phyloP scores from a whole-genome alignment of 805 yeast genomes.

The Yamadazyma endophytica region DNA sequence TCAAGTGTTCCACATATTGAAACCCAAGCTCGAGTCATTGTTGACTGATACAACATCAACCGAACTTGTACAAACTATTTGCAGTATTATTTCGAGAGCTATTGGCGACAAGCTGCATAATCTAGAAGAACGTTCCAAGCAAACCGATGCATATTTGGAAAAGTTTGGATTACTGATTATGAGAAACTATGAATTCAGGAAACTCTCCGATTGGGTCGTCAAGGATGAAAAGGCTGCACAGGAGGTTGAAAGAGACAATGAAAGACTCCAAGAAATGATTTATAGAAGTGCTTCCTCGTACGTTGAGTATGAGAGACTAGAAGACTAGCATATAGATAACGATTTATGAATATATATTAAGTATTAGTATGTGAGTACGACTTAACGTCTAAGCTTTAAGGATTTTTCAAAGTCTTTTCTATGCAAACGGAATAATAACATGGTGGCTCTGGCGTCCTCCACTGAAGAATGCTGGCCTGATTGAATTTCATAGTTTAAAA shows the following conservation, averaged over 20 bases:
- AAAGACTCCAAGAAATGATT: slow-evolving; percentile 26
- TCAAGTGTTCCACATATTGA: slow-evolving; percentile 28
- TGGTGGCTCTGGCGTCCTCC: slow-evolving; percentile 86
- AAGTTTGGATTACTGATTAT: slow-evolving; percentile 8
- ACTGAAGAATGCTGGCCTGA: slow-evolving; percentile 77
- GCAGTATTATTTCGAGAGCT: slow-evolving; percentile 21
- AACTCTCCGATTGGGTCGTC: slow-evolving; percentile 7
- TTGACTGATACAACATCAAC: slow-evolving; percentile 24
- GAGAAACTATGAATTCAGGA: slow-evolving; percentile 9
- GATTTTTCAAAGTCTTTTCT: slow-evolving; percentile 57
- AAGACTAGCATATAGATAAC: slow-evolving; percentile 17
- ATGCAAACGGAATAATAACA: slow-evolving; percentile 67
- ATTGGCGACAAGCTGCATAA: slow-evolving; percentile 15
- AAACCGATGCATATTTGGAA: slow-evolving; percentile 16
- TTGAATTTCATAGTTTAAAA: slow-evolving; percentile 63
- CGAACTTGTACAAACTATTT: slow-evolving; percentile 22
- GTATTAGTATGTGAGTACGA: neutral
- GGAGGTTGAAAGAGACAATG: slow-evolving; percentile 14
- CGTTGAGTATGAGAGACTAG: slow-evolving; percentile 32
- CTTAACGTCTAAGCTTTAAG: neutral
- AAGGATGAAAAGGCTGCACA: slow-evolving; percentile 11
- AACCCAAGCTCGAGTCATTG: slow-evolving; percentile 20
- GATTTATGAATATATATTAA: no score
- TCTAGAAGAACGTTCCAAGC: slow-evolving; percentile 8
- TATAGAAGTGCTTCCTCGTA: slow-evolving; percentile 34